Evolutionary conservation across 306 rosid genomes (phyloP), one percentile per base, ranked within the genome.

Genomic region (Rubus idaeus): DNA sequence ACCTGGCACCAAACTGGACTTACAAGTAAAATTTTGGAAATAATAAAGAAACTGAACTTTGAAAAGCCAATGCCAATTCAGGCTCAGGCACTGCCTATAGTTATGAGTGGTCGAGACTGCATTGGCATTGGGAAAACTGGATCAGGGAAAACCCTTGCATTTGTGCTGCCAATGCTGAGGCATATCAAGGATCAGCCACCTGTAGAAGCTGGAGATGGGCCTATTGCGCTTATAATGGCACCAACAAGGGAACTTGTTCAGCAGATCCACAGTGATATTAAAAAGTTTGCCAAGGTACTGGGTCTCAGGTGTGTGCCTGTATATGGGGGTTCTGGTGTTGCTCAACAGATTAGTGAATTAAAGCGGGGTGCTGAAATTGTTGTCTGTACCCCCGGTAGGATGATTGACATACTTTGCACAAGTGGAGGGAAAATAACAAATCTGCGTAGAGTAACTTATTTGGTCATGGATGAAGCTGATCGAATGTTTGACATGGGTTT

Each of bases 401-500:
- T 94, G 98, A 94, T 94, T 80, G 98, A 94, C 84, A 90, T 94
- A 86, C 84, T 94, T 11, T 94, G 98, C 82, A 94, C 98, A 66
- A 94, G 98, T 73, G 91, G 94, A 70, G 98, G 98, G 61, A 94
- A 90, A 81, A 94, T 94, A 76, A 87, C 96, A 71, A 91, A 90
- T 89, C 85, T 94, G 77, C 97, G 94, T 26, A 86, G 97, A 82
- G 98, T 91, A 77, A 90, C 98, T 47, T 94, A 84, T 81, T 80
- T 94, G 81, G 98, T 90, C 64, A 90, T 94, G 96, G 98, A 91
- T 81, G 98, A 94, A 84, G 98, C 98, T 78, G 98, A 94, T 87
- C 85, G 97, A 75, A 94, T 94, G 98, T 91, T 94, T 86, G 98
- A 94, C 88, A 94, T 94, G 98, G 98, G 98, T 35, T 94, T 94